Base-by-base conservation (phyloP, 2,329 filamentous ascomycete genomes). In the Magnaporthiopsis poae region DNA sequence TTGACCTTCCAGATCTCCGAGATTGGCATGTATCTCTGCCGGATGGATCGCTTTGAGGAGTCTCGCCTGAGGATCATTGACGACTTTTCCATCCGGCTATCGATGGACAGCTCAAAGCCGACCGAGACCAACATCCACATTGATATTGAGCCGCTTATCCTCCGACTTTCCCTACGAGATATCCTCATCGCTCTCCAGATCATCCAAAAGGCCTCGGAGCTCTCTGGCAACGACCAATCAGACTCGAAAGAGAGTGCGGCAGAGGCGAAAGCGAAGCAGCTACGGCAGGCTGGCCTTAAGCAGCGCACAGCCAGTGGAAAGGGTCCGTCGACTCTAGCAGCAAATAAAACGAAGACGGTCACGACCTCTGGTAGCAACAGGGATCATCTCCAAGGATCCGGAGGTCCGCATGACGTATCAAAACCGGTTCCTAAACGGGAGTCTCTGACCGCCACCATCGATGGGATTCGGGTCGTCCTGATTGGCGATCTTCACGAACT, bases 11-110 rank as follows among this genome's bases (percentile, higher is more conserved):
- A 99, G 74, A 87, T 99, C 2, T 93, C 92, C 9, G 89, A 98
- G 73, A 86, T 98, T 65, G 95, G 95, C 71, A 99, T 99, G 95
- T 99, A 97, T 76, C 78, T 99, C 39, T 99, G 96, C 74, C 90
- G 95, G 15, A 99, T 99, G 95, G 96, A 99, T 76, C 91, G 88
- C 69, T 98, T 98, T 71, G 94, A 99, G 71, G 92, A 90, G 3
- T 93, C 89, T 60, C 87, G 92, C 56, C 83, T 99, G 62, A 88
- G 95, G 25, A 96, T 99, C 68, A 86, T 99, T 39, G 96, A 99
- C 74, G 93, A 99, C 76, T 99, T 99, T 75, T 96, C 92, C 2
- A 81, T 98, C 12, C 90, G 95, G 69, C 83, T 96, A 72, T 95
- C 91, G 2, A 87, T 99, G 81, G 94, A 99, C 73, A 86, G 77